Conservation (phyloP, 2,329 filamentous ascomycete species). For the Apiospora malaysiana region DNA sequence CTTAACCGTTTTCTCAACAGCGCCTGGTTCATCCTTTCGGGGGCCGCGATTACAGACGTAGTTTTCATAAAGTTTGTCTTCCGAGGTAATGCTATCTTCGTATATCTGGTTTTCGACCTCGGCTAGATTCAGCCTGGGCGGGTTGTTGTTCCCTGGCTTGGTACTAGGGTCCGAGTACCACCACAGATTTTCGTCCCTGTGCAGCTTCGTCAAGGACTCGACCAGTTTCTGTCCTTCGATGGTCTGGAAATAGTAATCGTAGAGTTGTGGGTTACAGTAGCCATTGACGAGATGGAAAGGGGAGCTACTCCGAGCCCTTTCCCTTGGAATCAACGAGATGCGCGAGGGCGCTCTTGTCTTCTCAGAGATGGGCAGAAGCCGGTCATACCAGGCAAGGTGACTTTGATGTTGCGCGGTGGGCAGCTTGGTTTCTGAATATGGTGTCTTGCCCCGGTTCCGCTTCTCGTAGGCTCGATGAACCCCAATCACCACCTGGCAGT, state of each 20-base stretch:
- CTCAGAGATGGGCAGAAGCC: conserved; percentile 27
- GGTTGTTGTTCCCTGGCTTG: not conserved
- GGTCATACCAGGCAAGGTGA: conserved; percentile 35
- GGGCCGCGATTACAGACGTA: not conserved
- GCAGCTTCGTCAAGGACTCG: not conserved
- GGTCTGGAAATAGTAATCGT: not conserved
- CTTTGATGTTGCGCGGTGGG: conserved; percentile 25
- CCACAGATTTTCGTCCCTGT: not conserved
- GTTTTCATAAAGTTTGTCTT: not conserved
- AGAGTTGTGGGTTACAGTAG: not conserved
- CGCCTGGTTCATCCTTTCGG: too few relatives aligned
- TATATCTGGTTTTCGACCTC: conserved; percentile 4
- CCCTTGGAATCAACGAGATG: conserved; percentile 24
- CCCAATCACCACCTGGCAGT: conserved; percentile 33
- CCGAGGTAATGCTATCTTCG: not conserved
- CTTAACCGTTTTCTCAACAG: not conserved
- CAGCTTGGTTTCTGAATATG: conserved; percentile 33
- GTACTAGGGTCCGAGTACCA: not conserved
- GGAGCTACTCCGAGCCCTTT: not conserved
- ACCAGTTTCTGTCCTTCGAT: not conserved
- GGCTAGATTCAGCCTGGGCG: not conserved
- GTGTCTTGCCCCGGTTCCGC: conserved; percentile 28
- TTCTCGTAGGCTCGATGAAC: conserved; percentile 30
- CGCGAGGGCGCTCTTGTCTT: not conserved
- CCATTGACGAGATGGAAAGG: not conserved